Evolutionary conservation across 306 rosid species (phyloP), one percentile per base, ranked within the genome.

Genomic region (Lathyrus aphaca): DNA sequence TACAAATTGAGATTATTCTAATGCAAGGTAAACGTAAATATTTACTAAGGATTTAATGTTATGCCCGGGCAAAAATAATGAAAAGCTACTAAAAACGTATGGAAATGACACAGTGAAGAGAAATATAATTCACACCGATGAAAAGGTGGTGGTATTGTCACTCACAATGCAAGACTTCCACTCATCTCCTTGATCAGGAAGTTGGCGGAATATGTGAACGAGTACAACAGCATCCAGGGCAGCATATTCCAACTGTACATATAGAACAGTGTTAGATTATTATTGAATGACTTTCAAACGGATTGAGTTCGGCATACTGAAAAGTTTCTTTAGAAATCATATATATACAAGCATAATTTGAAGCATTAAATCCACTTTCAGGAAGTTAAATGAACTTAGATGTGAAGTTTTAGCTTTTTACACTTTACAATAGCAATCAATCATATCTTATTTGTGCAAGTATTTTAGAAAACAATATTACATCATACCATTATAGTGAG

Each of bases 141-240:
- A 49, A 63, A 54, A 78, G 66, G 32, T 10, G 38, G 19, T 44
- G 59, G 60, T 9, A 21, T 66, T 4, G 44, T 58, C 27, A 80
- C 97, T 85, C 80, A 88, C 99, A 11, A 88, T 91, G 86, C 76
- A 70, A 59, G 99, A 91, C 78, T 94, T 91, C 97, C 95, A 86
- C 75, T 86, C 88, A 8, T 61, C 91, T 66, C 88, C 84, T 51
- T 85, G 96, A 75, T 72, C 67, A 1, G 88, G 82, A 42, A 94
- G 75, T 16, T 87, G 97, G 66, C 73, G 79, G 82, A 95, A 95
- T 65, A 95, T 87, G 82, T 77, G 99, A 85, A 91, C 60, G 5
- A 95, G 91, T 27, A 91, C 95, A 45, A 78, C 91, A 75, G 99
- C 99, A 77, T 91, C 99, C 63, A 95, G 84, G 37, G 99, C 97